A percentile compares a stretch with the other conserved stretches of the same genome.
phyloP scores from a whole-genome alignment of 257 asterid species.

The Nicotiana paniculata region DNA sequence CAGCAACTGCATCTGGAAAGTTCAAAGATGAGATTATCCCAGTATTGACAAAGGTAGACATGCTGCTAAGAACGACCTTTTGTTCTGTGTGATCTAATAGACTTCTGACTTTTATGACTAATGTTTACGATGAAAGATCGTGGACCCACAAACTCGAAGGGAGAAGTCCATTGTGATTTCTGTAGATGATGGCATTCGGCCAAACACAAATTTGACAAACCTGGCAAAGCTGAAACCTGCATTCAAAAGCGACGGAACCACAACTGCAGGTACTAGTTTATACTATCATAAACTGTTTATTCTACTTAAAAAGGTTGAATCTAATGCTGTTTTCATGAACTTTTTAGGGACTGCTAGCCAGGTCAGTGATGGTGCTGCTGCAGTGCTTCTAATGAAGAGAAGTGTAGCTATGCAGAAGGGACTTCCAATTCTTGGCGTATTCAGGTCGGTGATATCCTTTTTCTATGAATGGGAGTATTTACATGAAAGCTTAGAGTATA shows the following conservation, averaged over 20 bases:
- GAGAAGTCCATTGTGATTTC: slow-evolving; percentile 56
- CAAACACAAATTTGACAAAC: slow-evolving; percentile 53
- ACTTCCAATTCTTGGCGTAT: slow-evolving; percentile 74
- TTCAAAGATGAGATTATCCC: slow-evolving; percentile 87
- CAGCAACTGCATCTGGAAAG: slow-evolving; percentile 79
- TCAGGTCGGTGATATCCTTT: slow-evolving; percentile 38
- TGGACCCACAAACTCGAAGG: slow-evolving; percentile 64
- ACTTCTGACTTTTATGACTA: background rate
- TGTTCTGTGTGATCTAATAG: background rate
- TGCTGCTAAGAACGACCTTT: background rate
- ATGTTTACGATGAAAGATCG: slow-evolving; percentile 38
- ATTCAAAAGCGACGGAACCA: slow-evolving; percentile 72
- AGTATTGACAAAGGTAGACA: slow-evolving; percentile 65
- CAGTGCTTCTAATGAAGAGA: slow-evolving; percentile 94
- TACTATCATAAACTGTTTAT: background rate
- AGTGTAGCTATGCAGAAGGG: slow-evolving; percentile 69
- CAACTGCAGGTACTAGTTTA: slow-evolving; percentile 72
- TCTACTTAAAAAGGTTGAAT: background rate
- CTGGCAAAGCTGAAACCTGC: slow-evolving; percentile 87
- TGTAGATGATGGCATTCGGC: slow-evolving; percentile 85
- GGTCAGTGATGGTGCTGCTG: slow-evolving; percentile 92
- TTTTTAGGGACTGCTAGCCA: slow-evolving; percentile 79
- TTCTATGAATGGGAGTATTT: background rate
- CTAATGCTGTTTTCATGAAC: background rate
- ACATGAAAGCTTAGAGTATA: background rate